phyloP scores from a whole-genome alignment of 2,329 filamentous ascomycete genomes.

The Pestalotiopsis sp. region DNA sequence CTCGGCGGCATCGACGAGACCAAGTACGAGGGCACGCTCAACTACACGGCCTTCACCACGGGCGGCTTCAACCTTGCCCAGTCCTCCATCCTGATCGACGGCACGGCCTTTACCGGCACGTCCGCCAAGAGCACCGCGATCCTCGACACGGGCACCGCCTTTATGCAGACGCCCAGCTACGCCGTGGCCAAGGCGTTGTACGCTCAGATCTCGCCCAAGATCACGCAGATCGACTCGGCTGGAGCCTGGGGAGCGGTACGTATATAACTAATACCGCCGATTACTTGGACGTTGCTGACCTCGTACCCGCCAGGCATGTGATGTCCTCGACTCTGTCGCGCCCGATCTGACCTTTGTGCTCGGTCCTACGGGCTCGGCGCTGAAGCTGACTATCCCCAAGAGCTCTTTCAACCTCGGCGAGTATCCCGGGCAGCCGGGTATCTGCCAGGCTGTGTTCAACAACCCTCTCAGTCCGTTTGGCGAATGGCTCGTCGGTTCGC shows the following conservation, averaged over 20 bases:
- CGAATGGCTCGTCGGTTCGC: slow-evolving; percentile 35
- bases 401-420: slow-evolving; percentile 36
- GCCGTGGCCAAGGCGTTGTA: slow-evolving; percentile 32
- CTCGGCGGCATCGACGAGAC: slow-evolving; percentile 35
- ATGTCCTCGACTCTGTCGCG: slow-evolving; percentile 28
- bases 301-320: slow-evolving; percentile 22
- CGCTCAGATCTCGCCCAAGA: slow-evolving; percentile 31
- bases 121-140: slow-evolving; percentile 23
- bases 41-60: slow-evolving; percentile 16
- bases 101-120: slow-evolving; percentile 6
- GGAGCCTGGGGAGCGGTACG: slow-evolving; percentile 36
- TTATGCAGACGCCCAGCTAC: slow-evolving; percentile 33
- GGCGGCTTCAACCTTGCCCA: slow-evolving; percentile 26
- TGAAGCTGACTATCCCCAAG: slow-evolving; percentile 34
- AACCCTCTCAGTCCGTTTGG: slow-evolving; percentile 24
- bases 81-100: slow-evolving; percentile 17
- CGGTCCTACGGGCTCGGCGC: slow-evolving; percentile 21
- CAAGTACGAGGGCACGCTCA: slow-evolving; percentile 31
- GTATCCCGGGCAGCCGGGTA: slow-evolving; percentile 27
- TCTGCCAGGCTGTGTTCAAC: slow-evolving; percentile 36
- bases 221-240: slow-evolving; percentile 30
- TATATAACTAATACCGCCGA: not conserved
- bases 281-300: not conserved
- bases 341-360: slow-evolving; percentile 34
- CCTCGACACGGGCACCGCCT: slow-evolving; percentile 35